Conservation (phyloP, 192 early-diverging fungal species). For the Cetraspora pellucida region DNA sequence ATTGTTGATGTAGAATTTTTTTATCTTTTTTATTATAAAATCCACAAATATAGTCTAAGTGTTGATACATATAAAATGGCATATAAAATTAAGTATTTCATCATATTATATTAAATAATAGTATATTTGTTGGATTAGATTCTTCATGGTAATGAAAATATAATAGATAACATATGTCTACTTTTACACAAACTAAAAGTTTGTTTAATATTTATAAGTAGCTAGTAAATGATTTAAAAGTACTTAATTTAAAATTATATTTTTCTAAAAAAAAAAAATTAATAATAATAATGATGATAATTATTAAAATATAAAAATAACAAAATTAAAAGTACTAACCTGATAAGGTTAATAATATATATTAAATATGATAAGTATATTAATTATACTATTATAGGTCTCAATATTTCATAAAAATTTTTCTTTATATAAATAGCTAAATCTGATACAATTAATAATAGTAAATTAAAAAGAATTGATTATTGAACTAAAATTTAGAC, state of each 20-base stretch:
- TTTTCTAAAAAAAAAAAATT: too few species aligned
- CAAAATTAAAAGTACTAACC: neutral
- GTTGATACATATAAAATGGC: slow-evolving; percentile 8
- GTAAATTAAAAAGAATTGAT: neutral
- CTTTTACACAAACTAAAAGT: neutral
- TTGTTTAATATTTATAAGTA: neutral
- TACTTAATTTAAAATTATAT: too few species aligned
- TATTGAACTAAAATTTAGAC: slow-evolving; percentile 6
- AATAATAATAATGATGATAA: neutral
- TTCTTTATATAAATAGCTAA: neutral
- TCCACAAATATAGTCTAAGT: neutral
- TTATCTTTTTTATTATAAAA: slow-evolving; percentile 13
- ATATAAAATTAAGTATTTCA: slow-evolving; percentile 3
- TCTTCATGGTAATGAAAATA: neutral
- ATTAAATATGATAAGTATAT: neutral
- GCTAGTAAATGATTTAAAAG: too few species aligned
- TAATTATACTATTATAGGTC: too few species aligned
- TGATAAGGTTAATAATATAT: neutral
- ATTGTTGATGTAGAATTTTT: neutral
- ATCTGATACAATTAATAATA: neutral
- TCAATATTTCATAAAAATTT: neutral
- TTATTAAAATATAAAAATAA: neutral
- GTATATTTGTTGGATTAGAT: neutral
- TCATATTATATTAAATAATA: neutral
- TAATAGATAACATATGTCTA: neutral